phyloP scores from a whole-genome alignment of 2,329 filamentous ascomycete species.

The Epichloe festucae region DNA sequence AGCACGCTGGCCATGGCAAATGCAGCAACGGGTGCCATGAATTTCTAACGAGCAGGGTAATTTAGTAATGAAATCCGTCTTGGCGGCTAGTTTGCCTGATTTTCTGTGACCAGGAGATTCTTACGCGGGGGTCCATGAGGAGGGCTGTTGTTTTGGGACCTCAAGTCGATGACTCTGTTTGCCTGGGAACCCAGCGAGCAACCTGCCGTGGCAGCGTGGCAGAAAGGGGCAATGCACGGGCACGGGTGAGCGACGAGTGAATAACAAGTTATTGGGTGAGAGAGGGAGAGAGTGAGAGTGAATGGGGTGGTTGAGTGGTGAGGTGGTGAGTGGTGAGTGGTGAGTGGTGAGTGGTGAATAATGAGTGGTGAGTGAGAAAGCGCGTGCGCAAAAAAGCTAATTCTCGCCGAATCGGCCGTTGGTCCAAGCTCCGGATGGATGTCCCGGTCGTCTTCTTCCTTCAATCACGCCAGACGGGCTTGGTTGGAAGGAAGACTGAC shows the following conservation, averaged over 20 bases:
- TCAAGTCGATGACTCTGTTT: no score
- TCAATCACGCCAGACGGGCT: no score
- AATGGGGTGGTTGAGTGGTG: neutral
- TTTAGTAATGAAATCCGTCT: neutral
- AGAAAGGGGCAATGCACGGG: neutral
- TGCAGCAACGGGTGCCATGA: constrained; percentile 37
- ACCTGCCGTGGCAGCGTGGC: no score
- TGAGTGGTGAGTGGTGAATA: neutral
- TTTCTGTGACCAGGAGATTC: neutral
- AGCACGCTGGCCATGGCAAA: constrained; percentile 41
- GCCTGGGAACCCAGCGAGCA: no score
- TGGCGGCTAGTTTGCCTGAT: neutral
- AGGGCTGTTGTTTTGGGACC: neutral
- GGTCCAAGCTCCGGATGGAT: neutral
- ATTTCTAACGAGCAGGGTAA: constrained; percentile 18
- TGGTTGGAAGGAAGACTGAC: no score
- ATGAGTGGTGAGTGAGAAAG: neutral
- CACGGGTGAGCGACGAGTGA: neutral
- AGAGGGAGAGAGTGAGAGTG: neutral
- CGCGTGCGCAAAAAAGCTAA: neutral
- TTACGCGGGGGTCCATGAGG: constrained; percentile 18
- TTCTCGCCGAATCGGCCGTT: neutral
- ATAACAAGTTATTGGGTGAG: neutral
- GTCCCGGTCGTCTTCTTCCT: no score
- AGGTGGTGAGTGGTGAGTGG: neutral